Conservation (phyloP, 2,329 filamentous ascomycete genomes). For the Nothomitra cinnamomea region DNA sequence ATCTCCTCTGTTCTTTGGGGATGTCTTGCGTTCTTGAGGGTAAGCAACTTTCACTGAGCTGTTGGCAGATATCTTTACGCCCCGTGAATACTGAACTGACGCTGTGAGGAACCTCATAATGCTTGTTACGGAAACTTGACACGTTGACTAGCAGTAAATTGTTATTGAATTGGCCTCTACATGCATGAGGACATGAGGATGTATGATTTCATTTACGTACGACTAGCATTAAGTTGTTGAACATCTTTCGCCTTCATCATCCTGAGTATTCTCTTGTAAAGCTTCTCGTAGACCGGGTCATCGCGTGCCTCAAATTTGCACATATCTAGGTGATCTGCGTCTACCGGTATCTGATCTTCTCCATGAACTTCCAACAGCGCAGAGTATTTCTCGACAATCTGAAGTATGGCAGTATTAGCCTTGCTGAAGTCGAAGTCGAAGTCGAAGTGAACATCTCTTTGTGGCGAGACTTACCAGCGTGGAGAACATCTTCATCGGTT, state of each 20-base stretch:
- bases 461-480: constrained; percentile 4
- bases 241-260: no score
- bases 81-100: no score
- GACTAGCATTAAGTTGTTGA: no score
- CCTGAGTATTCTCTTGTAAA: no score
- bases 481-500: constrained; percentile 6
- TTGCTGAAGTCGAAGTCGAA: not conserved
- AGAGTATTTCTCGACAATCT: constrained; percentile 22
- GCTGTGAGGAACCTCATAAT: constrained; percentile 1
- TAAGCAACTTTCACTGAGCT: constrained; percentile 2
- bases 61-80: no score
- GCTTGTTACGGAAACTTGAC: not conserved
- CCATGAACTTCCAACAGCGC: no score
- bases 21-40: not conserved
- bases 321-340: constrained; percentile 1
- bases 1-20: not conserved
- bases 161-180: not conserved
- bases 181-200: not conserved
- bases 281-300: constrained; percentile 2
- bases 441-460: not conserved
- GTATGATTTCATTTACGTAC: no score
- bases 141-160: not conserved
- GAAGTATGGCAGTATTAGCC: constrained; percentile 8
- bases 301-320: not conserved
- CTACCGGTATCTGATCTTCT: constrained; percentile 11